Evolutionary conservation across 1,284 basidiomycete species (phyloP), one percentile per base, ranked within the genome.

Genomic region (Mycosarcoma maydis): DNA sequence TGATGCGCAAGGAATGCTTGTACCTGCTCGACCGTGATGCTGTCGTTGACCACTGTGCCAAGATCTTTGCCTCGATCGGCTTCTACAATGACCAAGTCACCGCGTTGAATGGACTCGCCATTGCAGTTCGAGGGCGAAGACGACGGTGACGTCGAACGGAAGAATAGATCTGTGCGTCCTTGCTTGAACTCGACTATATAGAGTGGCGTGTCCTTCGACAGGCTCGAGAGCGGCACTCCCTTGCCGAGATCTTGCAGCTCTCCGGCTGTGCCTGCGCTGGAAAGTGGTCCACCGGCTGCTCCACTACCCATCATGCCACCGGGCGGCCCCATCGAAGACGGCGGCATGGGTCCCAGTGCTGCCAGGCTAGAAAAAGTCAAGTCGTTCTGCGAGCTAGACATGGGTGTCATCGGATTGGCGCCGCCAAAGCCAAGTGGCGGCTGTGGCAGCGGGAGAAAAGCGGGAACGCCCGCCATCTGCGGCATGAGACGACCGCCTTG

Each of bases 151-250:
- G 19, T 49, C 13, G 75, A 92, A 89, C 3, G 88, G 72, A 90
- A 87, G 83, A 95, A 98, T 29, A 98, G 84, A 82, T 98, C 95
- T 61, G 93, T 94, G 24, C 95, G 88, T 0, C 92, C 92, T 0
- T 93, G 93, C 84, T 98, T 98, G 86, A 98, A 98, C 80, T 96
- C 92, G 75, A 98, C 91, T 76, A 98, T 94, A 85, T 89, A 98
- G 6, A 98, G 86, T n/a, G 91, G 91, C 84, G 90, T 92, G 22
- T 88, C 88, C 16, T 89, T 83, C 0, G 92, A 89, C 26, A 98
- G 88, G 26, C 89, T 84, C 75, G 90, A 88, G 16, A 98, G 86
- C 0, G 94, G 92, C 0, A 97, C 87, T 17, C 94, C 94, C 77
- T 90, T 91, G 42, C 94, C 94, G 13, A 96, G 88, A 20, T 94